Conservation (phyloP, 1,139 yeast genomes). For the Yamadazyma pseudoaaseri region DNA sequence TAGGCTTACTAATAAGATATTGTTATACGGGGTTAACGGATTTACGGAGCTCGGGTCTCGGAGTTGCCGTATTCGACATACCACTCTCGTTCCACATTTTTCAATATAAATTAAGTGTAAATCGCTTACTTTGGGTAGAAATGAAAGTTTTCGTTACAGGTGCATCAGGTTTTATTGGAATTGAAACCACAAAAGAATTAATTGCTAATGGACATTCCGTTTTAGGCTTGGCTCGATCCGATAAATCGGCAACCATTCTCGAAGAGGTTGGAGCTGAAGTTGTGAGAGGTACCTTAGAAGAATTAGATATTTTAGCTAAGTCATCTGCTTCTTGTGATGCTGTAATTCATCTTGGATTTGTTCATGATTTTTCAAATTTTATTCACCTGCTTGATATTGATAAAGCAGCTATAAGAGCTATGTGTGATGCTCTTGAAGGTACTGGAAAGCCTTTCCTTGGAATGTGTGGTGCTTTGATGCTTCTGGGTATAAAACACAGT, state of each 20-base stretch:
- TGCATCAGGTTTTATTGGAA: conserved; percentile 41
- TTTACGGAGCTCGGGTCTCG: too few species aligned
- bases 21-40: too few species aligned
- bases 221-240: conserved; percentile 36
- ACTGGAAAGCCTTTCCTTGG: conserved; percentile 19
- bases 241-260: conserved; percentile 30
- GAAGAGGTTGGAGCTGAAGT: conserved; percentile 17
- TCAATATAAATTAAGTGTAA: too few species aligned
- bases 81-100: too few species aligned
- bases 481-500: conserved; percentile 1
- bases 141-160: conserved; percentile 35
- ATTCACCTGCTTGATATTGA: conserved; percentile 16
- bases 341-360: conserved; percentile 29
- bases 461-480: conserved; percentile 15
- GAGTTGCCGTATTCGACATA: too few species aligned
- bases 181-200: conserved; percentile 24
- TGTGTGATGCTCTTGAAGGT: conserved; percentile 21
- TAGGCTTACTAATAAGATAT: too few species aligned
- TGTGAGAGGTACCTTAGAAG: conserved; percentile 22
- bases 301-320: conserved; percentile 20
- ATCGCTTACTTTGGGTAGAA: too few species aligned
- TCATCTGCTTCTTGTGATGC: conserved; percentile 28
- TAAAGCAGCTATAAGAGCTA: conserved; percentile 17
- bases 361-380: conserved; percentile 19
- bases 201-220: conserved; percentile 28